These are phyloP conservation scores for Debaryomyces coudertii DNA, from an alignment of 1,139 yeast genomes.

Conservation along the genomic window DNA sequence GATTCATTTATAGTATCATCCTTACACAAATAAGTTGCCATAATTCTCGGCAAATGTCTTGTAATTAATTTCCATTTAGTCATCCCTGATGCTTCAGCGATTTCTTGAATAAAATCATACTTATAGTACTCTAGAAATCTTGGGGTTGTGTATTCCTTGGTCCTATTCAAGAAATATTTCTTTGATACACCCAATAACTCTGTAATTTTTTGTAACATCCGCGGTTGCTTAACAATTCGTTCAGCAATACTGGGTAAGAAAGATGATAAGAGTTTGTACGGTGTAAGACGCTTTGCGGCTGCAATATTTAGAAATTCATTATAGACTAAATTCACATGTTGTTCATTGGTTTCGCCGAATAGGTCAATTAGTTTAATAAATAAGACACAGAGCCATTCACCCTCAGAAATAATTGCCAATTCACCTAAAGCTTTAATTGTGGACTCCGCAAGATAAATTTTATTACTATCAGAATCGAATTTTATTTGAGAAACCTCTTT, in stretches of 20 bases:
- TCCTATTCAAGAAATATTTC: slow-evolving; percentile 65
- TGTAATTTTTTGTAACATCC: slow-evolving; percentile 61
- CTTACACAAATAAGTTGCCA: slow-evolving; percentile 45
- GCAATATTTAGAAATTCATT: slow-evolving; percentile 57
- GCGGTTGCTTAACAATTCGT: slow-evolving; percentile 61
- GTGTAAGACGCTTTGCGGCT: slow-evolving; percentile 48
- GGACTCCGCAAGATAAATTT: slow-evolving; percentile 59
- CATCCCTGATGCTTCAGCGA: slow-evolving; percentile 41
- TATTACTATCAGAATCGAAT: slow-evolving; percentile 27
- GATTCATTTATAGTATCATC: slow-evolving; percentile 47
- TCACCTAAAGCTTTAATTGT: slow-evolving; percentile 64
- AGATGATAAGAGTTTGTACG: slow-evolving; percentile 76
- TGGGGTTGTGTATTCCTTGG: slow-evolving; percentile 78
- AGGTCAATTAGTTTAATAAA: slow-evolving; percentile 61
- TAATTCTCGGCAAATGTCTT: slow-evolving; percentile 40
- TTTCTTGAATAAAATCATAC: slow-evolving; percentile 61
- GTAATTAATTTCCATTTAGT: slow-evolving; percentile 39
- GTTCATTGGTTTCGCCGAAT: slow-evolving; percentile 62
- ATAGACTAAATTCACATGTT: slow-evolving; percentile 65
- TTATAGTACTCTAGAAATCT: slow-evolving; percentile 67
- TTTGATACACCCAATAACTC: slow-evolving; percentile 65
- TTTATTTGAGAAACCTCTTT: slow-evolving; percentile 38
- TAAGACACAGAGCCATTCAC: slow-evolving; percentile 64
- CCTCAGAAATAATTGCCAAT: slow-evolving; percentile 58
- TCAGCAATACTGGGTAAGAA: slow-evolving; percentile 76